These are phyloP conservation scores for Cicer arietinum DNA, from an alignment of 306 rosid species.

Conservation along the genomic window DNA sequence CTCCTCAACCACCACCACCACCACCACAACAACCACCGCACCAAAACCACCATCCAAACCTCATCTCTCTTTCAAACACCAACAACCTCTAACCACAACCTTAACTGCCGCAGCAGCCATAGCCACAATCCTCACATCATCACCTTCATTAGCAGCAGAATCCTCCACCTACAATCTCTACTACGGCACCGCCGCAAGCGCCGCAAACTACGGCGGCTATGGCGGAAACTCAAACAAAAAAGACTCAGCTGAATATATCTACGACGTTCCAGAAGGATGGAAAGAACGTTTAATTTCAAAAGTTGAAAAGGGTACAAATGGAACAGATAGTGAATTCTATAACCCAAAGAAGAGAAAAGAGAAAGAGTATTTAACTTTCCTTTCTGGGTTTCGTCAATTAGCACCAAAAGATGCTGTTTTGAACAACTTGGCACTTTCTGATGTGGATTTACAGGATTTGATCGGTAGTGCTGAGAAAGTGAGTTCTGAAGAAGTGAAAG, in stretches of 20 bases:
- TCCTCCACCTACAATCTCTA: constrained; percentile 58
- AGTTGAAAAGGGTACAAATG: constrained; percentile 85
- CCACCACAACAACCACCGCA: constrained; percentile 45
- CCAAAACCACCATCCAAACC: constrained; percentile 42
- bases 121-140: constrained; percentile 53
- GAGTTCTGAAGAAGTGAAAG: constrained; percentile 73
- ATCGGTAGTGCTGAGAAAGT: constrained; percentile 65
- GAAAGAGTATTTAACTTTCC: constrained; percentile 78
- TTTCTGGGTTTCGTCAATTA: constrained; percentile 68
- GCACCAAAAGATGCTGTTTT: constrained; percentile 75
- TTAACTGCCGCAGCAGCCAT: constrained; percentile 64
- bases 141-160: constrained; percentile 58
- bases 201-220: constrained; percentile 86
- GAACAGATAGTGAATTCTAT: constrained; percentile 85
- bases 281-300: constrained; percentile 87
- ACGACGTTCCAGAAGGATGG: constrained; percentile 87
- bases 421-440: constrained; percentile 78
- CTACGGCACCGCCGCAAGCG: constrained; percentile 94
- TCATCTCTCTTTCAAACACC: constrained; percentile 40
- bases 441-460: constrained; percentile 81
- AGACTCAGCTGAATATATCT: constrained; percentile 81
- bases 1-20: constrained; percentile 45
- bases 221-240: constrained; percentile 84
- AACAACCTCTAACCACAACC: constrained; percentile 51
- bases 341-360: constrained; percentile 81